Evolutionary conservation across 176 grass and related monocot genomes (phyloP), one percentile per base, ranked within the genome.

Genomic region (Oryza australiensis): DNA sequence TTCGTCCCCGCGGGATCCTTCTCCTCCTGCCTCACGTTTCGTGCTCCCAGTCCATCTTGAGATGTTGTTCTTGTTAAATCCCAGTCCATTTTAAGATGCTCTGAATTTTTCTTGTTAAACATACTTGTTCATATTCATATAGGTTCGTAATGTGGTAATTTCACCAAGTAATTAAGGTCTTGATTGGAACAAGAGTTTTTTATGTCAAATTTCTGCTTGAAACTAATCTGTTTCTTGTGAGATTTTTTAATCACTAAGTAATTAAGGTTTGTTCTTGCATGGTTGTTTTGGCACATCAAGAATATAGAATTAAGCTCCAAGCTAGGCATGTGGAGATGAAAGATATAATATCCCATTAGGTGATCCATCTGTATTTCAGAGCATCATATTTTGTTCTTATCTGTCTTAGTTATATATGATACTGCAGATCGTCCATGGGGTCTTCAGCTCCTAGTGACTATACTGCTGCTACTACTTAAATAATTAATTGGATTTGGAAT

Each of bases 251-350:
- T n/a, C n/a, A n/a, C n/a, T n/a, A n/a, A n/a, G n/a, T n/a, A n/a
- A n/a, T n/a, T n/a, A n/a, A n/a, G n/a, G n/a, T 64, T 42, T 87
- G 22, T 75, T 60, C 22, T 41, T 20, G 34, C 46, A 60, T 62
- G 45, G 20, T 5, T 68, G 30, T 42, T 81, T 86, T 69, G 64
- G 9, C 43, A 37, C 65, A 26, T 26, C 11, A 24, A 34, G 37
- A 46, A 62, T 62, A 81, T 75, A 75, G 45, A 22, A 55, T 55
- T 55, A 82, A 28, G 6, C 29, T 34, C 48, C 26, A 37, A 49
- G 6, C 22, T 29, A 76, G 71, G 77, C 71, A 81, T 82, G 49
- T 82, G 26, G 64, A 63, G 24, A 7, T 20, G 26, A 9, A 49
- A 23, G 12, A 24, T 71, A 71, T 16, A 76, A 22, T 16, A 71